phyloP scores from a whole-genome alignment of 2,329 filamentous ascomycete genomes.

The Aspergillus persii region DNA sequence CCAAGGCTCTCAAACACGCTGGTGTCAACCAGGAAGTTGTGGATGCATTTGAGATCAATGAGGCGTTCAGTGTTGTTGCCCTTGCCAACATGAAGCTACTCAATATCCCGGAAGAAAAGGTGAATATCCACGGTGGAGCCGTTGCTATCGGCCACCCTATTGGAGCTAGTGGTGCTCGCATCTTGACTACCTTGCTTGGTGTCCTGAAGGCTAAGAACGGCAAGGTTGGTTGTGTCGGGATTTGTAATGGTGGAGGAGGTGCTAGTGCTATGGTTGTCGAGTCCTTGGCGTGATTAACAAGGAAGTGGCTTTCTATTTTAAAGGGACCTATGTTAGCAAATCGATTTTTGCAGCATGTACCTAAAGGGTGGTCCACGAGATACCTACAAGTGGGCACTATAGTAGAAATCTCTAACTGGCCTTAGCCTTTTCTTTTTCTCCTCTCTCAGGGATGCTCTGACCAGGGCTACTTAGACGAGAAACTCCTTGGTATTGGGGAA shows the following conservation, averaged over 20 bases:
- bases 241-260: slow-evolving; percentile 97
- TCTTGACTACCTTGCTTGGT: slow-evolving; percentile 83
- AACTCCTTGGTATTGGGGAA: not conserved
- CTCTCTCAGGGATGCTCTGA: too few relatives aligned
- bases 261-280: slow-evolving; percentile 93
- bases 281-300: slow-evolving; percentile 39
- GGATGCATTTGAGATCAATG: slow-evolving; percentile 98
- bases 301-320: not conserved
- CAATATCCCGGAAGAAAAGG: slow-evolving; percentile 73
- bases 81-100: slow-evolving; percentile 95
- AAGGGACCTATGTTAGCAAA: not conserved
- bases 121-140: slow-evolving; percentile 92
- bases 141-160: slow-evolving; percentile 95
- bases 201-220: slow-evolving; percentile 87
- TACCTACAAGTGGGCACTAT: not conserved
- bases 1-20: slow-evolving; percentile 95
- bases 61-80: slow-evolving; percentile 96
- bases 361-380: not conserved
- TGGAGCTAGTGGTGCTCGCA: slow-evolving; percentile 89
- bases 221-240: slow-evolving; percentile 90
- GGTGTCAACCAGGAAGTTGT: slow-evolving; percentile 73
- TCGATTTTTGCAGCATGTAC: not conserved
- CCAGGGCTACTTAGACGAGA: too few relatives aligned
- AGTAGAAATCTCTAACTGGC: not conserved
- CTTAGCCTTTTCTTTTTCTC: too few relatives aligned